Evolutionary conservation across 208 protist genomes (phyloP).

Genomic region (Porcisia deanei): DNA sequence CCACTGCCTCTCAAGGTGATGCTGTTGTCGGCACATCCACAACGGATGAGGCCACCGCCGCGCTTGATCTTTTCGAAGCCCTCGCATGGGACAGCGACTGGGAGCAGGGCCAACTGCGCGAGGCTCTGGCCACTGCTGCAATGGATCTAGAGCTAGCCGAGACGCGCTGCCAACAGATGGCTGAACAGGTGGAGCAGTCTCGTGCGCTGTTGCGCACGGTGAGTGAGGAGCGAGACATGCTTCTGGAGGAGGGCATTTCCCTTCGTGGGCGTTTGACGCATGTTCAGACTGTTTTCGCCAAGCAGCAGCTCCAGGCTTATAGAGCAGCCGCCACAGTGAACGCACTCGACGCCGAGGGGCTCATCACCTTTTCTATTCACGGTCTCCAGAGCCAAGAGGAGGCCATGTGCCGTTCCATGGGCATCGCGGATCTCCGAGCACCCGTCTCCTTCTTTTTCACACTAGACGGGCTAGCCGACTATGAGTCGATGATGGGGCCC

Average conservation of each 20-base stretch:
- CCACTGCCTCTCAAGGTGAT: not conserved
- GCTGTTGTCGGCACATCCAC: not conserved
- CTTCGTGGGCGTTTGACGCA: constrained; percentile 69
- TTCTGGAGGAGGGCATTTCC: constrained; percentile 84
- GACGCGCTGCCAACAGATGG: constrained; percentile 69
- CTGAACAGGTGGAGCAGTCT: constrained; percentile 57
- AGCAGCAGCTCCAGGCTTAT: constrained; percentile 85
- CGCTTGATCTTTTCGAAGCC: constrained; percentile 70
- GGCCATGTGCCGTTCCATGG: constrained; percentile 38
- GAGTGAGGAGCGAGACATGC: constrained; percentile 65
- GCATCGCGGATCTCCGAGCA: constrained; percentile 28
- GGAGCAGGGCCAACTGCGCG: constrained; percentile 77
- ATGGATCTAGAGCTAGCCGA: constrained; percentile 85
- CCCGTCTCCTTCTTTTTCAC: constrained; percentile 71
- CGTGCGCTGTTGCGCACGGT: constrained; percentile 37
- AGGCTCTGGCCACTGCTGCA: constrained; percentile 76
- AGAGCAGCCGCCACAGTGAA: constrained; percentile 26
- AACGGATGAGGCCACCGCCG: constrained; percentile 26
- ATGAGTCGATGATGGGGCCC: constrained; percentile 82
- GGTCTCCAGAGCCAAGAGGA: constrained; percentile 42
- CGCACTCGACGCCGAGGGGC: constrained; percentile 23
- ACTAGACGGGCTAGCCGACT: constrained; percentile 68
- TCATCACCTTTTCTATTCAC: constrained; percentile 63
- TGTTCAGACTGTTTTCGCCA: constrained; percentile 88
- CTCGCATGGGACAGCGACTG: constrained; percentile 77